A percentile compares a stretch with the other conserved stretches of the same genome.
Conservation (phyloP, 1,139 yeast genomes). For the Hansenula lynferdii region DNA sequence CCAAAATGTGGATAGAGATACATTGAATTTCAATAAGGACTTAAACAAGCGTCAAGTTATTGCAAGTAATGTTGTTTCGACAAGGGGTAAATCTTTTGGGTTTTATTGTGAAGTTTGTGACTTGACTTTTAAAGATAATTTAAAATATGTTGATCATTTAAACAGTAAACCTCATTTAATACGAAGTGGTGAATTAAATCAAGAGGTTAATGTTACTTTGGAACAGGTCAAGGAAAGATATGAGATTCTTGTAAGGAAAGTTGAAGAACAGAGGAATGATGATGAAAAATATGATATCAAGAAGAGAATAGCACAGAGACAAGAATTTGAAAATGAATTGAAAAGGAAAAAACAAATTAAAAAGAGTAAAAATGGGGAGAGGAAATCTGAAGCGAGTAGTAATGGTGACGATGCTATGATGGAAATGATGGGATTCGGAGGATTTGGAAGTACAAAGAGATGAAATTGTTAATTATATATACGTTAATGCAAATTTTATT, state of each 20-base stretch:
- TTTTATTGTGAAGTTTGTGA: conserved; percentile 80
- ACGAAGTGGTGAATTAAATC: conserved; percentile 30
- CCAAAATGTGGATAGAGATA: conserved; percentile 18
- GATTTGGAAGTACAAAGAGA: conserved; percentile 36
- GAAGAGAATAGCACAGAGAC: conserved; percentile 40
- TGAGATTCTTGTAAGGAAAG: conserved; percentile 19
- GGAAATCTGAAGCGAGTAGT: conserved; percentile 5
- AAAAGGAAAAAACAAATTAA: conserved; percentile 24
- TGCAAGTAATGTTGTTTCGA: conserved; percentile 35
- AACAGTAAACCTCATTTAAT: conserved; percentile 61
- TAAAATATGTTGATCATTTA: conserved; percentile 78
- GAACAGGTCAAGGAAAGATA: conserved; percentile 30
- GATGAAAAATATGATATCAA: conserved; percentile 34
- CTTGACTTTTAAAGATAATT: conserved; percentile 73
- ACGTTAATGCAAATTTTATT: no score
- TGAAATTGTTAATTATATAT: no score
- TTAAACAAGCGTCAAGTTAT: conserved; percentile 42
- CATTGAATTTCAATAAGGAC: conserved; percentile 35
- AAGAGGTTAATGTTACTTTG: conserved; percentile 28
- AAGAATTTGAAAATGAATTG: conserved; percentile 36
- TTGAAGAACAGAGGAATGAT: conserved; percentile 12
- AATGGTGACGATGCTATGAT: conserved; percentile 30
- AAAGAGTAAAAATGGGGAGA: conserved; percentile 13
- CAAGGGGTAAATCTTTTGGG: conserved; percentile 66
- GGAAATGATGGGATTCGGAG: conserved; percentile 55